phyloP scores from a whole-genome alignment of 495 filamentous ascomycete species.

The Talaromyces stipitatus region DNA sequence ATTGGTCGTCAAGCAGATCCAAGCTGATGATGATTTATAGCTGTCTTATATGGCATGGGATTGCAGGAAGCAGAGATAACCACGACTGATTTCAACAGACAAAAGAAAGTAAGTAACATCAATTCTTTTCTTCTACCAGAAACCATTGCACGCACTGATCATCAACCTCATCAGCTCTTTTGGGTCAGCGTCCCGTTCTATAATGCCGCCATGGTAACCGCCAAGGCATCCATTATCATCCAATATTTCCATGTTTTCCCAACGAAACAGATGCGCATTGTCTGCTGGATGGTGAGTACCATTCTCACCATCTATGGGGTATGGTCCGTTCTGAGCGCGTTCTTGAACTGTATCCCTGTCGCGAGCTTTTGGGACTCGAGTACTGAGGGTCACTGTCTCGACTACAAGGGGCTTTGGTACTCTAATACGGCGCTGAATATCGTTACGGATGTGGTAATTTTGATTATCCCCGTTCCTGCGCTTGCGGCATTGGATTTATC shows the following conservation, averaged over 20 bases:
- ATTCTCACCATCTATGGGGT: slow-evolving; percentile 31
- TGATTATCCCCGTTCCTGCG: slow-evolving; percentile 44
- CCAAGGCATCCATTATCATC: slow-evolving; percentile 44
- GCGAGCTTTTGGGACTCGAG: slow-evolving; percentile 35
- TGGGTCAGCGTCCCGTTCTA: slow-evolving; percentile 41
- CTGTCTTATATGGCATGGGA: slow-evolving; percentile 34
- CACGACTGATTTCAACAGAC: slow-evolving; percentile 20
- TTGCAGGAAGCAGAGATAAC: slow-evolving; percentile 31
- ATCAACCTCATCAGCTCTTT: slow-evolving; percentile 24
- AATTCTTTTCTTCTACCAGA: too few species aligned
- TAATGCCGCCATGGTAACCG: slow-evolving; percentile 40
- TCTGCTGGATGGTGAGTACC: slow-evolving; percentile 36
- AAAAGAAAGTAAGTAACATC: slow-evolving; percentile 27
- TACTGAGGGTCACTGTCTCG: slow-evolving; percentile 29
- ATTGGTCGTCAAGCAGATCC: background rate
- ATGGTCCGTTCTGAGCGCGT: slow-evolving; percentile 36
- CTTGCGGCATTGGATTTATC: slow-evolving; percentile 38
- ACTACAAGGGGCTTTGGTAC: slow-evolving; percentile 38
- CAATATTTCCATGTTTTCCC: slow-evolving; percentile 43
- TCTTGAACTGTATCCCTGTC: slow-evolving; percentile 39
- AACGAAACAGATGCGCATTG: slow-evolving; percentile 27
- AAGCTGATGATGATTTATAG: slow-evolving; percentile 6
- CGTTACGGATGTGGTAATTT: slow-evolving; percentile 42
- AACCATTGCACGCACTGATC: background rate
- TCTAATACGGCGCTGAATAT: slow-evolving; percentile 46